phyloP scores from a whole-genome alignment of 345 rosid genomes.

The Geranium rotundifolium region DNA sequence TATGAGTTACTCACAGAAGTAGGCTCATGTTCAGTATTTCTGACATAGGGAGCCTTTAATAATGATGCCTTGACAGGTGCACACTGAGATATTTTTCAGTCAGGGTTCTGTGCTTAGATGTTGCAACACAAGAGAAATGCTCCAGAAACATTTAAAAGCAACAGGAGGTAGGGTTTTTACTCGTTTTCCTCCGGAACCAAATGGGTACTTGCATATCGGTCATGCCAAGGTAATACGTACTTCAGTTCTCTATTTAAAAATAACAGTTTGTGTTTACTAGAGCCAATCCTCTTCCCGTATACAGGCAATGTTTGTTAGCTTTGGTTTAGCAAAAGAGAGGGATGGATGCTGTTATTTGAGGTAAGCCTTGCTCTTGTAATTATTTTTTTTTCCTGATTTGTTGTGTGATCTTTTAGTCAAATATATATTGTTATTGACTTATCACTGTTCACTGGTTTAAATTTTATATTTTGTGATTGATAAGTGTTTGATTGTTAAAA shows the following conservation, averaged over 20 bases:
- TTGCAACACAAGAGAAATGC: constrained; percentile 67
- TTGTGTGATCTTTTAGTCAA: background rate
- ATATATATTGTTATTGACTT: constrained; percentile 1
- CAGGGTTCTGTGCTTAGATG: constrained; percentile 65
- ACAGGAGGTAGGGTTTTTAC: constrained; percentile 74
- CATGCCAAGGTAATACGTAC: constrained; percentile 75
- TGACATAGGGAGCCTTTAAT: background rate
- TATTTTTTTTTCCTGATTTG: too few relatives aligned
- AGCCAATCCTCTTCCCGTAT: constrained; percentile 3
- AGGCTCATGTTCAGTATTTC: background rate
- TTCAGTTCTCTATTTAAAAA: background rate
- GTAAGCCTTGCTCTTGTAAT: constrained; percentile 23
- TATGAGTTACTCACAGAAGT: background rate
- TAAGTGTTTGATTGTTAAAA: background rate
- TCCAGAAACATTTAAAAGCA: constrained; percentile 65
- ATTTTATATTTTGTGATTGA: too few relatives aligned
- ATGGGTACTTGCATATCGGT: constrained; percentile 97
- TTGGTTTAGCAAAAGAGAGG: constrained; percentile 92
- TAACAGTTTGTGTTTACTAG: background rate
- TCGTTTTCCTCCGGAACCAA: constrained; percentile 95
- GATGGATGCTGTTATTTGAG: constrained; percentile 82
- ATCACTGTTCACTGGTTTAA: background rate
- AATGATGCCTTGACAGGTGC: constrained; percentile 40
- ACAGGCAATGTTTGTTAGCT: constrained; percentile 96
- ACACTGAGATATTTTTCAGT: constrained; percentile 78